Evolutionary conservation across 2,329 filamentous ascomycete genomes (phyloP), one percentile per base, ranked within the genome.

Genomic region (Purpureocillium takamizusanense): DNA sequence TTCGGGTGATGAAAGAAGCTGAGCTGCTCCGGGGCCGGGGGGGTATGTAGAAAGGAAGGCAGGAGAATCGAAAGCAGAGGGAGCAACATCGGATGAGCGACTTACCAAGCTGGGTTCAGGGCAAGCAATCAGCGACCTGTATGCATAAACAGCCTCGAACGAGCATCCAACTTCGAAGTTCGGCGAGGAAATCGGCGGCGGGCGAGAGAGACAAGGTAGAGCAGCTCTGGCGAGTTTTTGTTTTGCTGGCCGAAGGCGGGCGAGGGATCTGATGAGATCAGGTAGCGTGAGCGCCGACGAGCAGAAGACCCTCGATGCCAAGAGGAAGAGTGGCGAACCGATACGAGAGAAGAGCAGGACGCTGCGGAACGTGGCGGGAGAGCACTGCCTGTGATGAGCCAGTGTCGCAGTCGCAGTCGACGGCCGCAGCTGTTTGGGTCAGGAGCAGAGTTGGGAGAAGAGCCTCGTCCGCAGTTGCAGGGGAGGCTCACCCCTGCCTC

Each of bases 81-180:
- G 34, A 41, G 39, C 28, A 33, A 30, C 21, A 25, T 25, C 21
- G 21, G 21, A 25, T 10, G 42, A 49, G 40, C 40, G 38, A 55
- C 55, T 58, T 51, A 60, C 57, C 46, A 40, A 50, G 48, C 45
- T 52, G 46, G 39, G 47, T 47, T 43, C 47, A 47, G 42, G 37
- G 42, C 49, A 40, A 55, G 52, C 51, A 55, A 59, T 55, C 51
- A 54, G 53, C 54, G 54, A 58, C 40, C 41, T 48, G 51, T 65
- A 66, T 54, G 46, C 57, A 64, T 66, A 65, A 51, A 63, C 56
- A 51, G 41, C 42, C 49, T 44, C 41, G 38, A 37, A 33, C 28
- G 45, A 48, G 40, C 46, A 47, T 46, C 46, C 46, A 55, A 52
- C 34, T 44, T 29, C 35, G 40, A 41, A n/a, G 14, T 39, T 30